Base-by-base conservation (phyloP, 2,329 filamentous ascomycete genomes). In the Scleromitrula shiraiana region DNA sequence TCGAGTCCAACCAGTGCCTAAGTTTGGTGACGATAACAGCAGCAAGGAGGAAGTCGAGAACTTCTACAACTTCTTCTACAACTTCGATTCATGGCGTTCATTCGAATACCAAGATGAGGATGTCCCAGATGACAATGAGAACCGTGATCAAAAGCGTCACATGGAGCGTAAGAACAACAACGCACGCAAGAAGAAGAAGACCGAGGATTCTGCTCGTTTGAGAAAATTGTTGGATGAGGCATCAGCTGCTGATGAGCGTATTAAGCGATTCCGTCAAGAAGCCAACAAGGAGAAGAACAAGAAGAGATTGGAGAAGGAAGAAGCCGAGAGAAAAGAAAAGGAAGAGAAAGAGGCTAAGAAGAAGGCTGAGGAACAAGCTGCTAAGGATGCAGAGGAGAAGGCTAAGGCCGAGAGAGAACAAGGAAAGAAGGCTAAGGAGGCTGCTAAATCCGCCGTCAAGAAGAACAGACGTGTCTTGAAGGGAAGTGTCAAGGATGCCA, bases 11-110 rank as follows among this genome's bases (percentile, higher is more conserved):
- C 91, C 91, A 6, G 93, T 96, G 3, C 94, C 93, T 5, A 71
- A 77, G 60, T 82, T 98, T 50, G 93, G 93, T 54, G 78, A 88
- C 64, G 87, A 88, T 56, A 85, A 94, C 57, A 83, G 86, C 64
- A 80, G 80, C 61, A 87, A 90, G 70, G 87, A 94, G 64, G 83
- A 95, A 7, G 93, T 98, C 39, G 90, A 97, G 65, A 74, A 76
- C 46, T 98, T 98, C 70, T 98, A 98, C 80, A 95, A 98, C 78
- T 98, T 97, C 76, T 98, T 87, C 84, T 98, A 97, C 77, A 94
- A 91, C 77, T 95, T 98, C 62, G 93, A 98, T 77, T 93, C 85
- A 68, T 98, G 93, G 93, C 79, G 93, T 53, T 83, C 86, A 2
- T 98, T 98, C 63, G 93, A 98, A 73, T 98, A 98, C 70, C 85